Percentiles rank a stretch among this genome's conserved stretches.
phyloP scores from a whole-genome alignment of 164 flowering plant genomes.

The Magnolia officinalis region DNA sequence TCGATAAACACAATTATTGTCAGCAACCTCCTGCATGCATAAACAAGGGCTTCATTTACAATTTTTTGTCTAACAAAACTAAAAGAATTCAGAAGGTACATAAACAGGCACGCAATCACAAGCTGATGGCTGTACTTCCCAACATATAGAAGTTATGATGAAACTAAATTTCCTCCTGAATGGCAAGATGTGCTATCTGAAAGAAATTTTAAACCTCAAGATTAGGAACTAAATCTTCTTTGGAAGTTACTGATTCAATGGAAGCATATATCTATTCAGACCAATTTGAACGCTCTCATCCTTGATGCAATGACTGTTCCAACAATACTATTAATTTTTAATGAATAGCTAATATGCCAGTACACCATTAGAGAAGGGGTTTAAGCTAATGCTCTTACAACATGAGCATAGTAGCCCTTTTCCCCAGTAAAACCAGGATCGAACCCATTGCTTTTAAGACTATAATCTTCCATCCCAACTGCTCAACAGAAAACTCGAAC shows the following conservation, averaged over 20 bases:
- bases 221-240: not conserved
- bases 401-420: not conserved
- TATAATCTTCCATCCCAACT: not conserved
- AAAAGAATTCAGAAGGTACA: not conserved
- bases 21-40: conserved; percentile 73
- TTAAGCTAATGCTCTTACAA: not conserved
- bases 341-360: not conserved
- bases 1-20: conserved; percentile 80
- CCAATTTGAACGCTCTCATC: not conserved
- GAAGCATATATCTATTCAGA: not conserved
- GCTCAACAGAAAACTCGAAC: not conserved
- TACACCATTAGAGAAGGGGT: not conserved
- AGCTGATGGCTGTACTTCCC: no score
- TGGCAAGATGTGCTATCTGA: not conserved
- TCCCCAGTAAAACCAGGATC: not conserved
- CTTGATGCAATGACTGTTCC: no score
- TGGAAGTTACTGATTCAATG: not conserved
- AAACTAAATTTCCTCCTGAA: not conserved
- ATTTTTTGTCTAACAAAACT: not conserved
- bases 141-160: not conserved
- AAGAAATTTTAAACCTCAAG: not conserved
- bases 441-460: not conserved
- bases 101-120: not conserved
- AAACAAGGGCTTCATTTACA: not conserved
- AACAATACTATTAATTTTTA: no score